A percentile compares a stretch with the other conserved stretches of the same genome.
phyloP scores from a whole-genome alignment of 2,329 filamentous ascomycete genomes.

The Aspergillus sp. region DNA sequence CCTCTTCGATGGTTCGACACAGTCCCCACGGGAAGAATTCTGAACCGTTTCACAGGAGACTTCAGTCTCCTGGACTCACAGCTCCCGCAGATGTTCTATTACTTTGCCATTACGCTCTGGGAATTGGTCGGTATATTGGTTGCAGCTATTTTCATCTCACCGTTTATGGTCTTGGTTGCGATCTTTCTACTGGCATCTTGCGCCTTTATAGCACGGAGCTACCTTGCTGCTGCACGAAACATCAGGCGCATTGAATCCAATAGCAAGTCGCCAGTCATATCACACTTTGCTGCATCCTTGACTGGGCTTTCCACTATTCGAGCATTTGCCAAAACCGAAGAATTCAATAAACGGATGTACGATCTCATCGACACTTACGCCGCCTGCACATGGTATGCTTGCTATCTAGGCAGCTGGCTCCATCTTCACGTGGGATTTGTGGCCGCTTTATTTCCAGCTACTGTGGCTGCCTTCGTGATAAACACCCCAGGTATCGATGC shows the following conservation, averaged over 20 bases:
- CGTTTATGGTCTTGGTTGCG: slow-evolving; percentile 65
- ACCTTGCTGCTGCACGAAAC: slow-evolving; percentile 71
- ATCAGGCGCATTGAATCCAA: slow-evolving; percentile 77
- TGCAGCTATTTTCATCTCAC: slow-evolving; percentile 53
- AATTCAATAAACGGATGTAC: slow-evolving; percentile 72
- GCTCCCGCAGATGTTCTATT: slow-evolving; percentile 63
- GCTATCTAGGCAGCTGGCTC: slow-evolving; percentile 78
- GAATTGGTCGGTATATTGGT: slow-evolving; percentile 2
- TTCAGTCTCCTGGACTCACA: slow-evolving; percentile 71
- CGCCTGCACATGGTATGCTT: slow-evolving; percentile 62
- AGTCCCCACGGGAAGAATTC: slow-evolving; percentile 70
- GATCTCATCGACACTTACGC: slow-evolving; percentile 68
- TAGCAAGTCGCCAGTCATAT: slow-evolving; percentile 76
- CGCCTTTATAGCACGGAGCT: slow-evolving; percentile 55
- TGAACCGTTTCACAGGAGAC: slow-evolving; percentile 76
- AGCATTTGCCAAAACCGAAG: slow-evolving; percentile 68
- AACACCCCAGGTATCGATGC: slow-evolving; percentile 64
- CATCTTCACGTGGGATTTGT: slow-evolving; percentile 70
- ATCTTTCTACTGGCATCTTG: slow-evolving; percentile 60
- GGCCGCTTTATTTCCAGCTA: slow-evolving; percentile 67
- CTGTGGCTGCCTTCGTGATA: slow-evolving; percentile 67
- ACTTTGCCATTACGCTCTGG: slow-evolving; percentile 47
- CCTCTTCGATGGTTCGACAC: slow-evolving; percentile 77
- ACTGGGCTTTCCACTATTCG: slow-evolving; percentile 74
- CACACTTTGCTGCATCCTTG: slow-evolving; percentile 74